phyloP scores from a whole-genome alignment of 768 basidiomycete genomes.

The Ramaria sp. region DNA sequence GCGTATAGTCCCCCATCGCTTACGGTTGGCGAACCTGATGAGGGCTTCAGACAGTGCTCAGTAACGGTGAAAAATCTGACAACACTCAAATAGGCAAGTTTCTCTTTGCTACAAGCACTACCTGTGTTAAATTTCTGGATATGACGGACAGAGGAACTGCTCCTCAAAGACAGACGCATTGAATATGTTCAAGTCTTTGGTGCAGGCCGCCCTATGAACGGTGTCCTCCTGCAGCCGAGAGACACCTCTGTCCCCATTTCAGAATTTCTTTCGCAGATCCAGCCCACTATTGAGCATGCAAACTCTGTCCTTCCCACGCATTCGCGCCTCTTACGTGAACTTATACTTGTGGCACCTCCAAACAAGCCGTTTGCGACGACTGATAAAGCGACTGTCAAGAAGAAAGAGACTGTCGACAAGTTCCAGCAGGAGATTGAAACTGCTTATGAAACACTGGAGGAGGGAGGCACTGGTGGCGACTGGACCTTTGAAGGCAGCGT shows the following conservation, averaged over 20 bases:
- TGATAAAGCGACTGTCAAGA: conserved; percentile 13
- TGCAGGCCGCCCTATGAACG: conserved; percentile 16
- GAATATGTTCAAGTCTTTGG: conserved; percentile 18
- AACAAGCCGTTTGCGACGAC: conserved; percentile 16
- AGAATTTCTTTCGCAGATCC: conserved; percentile 14
- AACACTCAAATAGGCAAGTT: conserved; percentile 19
- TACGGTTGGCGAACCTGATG: neutral
- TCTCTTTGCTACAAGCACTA: neutral
- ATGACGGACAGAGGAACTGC: conserved; percentile 13
- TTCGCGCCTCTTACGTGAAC: conserved; percentile 17
- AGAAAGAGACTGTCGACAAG: conserved; percentile 5
- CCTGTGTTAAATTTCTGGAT: neutral
- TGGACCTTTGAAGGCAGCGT: neutral
- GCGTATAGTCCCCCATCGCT: neutral
- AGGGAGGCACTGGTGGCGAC: neutral
- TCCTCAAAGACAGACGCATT: conserved; percentile 16
- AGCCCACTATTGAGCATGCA: conserved; percentile 16
- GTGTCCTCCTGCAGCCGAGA: conserved; percentile 14
- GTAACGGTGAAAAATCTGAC: conserved; percentile 21
- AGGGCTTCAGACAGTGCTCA: conserved; percentile 18
- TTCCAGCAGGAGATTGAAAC: neutral
- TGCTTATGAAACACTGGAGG: neutral
- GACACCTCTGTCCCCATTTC: neutral
- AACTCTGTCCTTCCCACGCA: conserved; percentile 19
- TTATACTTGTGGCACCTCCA: conserved; percentile 16